Percentiles rank a stretch among this genome's conserved stretches.
Conservation (phyloP, 2,329 filamentous ascomycete species). For the Xylariaceae sp. region DNA sequence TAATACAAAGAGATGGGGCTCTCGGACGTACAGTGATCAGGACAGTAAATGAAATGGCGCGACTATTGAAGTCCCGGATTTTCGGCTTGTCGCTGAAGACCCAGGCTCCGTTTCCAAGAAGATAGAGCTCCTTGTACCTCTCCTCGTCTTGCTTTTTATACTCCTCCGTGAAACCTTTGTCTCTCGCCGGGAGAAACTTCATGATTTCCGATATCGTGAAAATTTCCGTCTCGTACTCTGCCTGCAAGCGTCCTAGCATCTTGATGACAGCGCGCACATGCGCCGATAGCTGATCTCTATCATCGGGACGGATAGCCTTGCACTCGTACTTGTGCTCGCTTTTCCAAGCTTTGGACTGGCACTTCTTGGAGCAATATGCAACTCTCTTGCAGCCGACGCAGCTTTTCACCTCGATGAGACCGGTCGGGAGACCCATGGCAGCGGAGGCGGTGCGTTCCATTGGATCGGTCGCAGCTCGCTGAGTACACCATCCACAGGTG, state of each 20-base stretch:
- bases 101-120: conserved; percentile 22
- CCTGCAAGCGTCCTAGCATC: conserved; percentile 24
- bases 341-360: conserved; percentile 28
- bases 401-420: conserved; percentile 21
- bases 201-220: conserved; percentile 15
- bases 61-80: conserved; percentile 12
- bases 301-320: conserved; percentile 23
- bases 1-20: too few species aligned
- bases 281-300: conserved; percentile 17
- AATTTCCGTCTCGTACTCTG: conserved; percentile 14
- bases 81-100: conserved; percentile 19
- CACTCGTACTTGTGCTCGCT: conserved; percentile 29
- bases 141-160: conserved; percentile 17
- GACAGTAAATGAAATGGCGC: conserved; percentile 15
- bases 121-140: conserved; percentile 19
- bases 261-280: conserved; percentile 24
- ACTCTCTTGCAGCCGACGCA: conserved; percentile 24
- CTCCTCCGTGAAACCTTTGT: conserved; percentile 11
- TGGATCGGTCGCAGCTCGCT: conserved; percentile 22
- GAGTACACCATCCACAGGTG: conserved; percentile 28
- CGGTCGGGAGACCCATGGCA: conserved; percentile 25
- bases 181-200: conserved; percentile 18
- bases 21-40: conserved; percentile 21
- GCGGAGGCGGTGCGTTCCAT: conserved; percentile 14
- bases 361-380: conserved; percentile 27